Evolutionary conservation across 495 filamentous ascomycete genomes (phyloP).

Genomic region (Trichoderma gamsii): DNA sequence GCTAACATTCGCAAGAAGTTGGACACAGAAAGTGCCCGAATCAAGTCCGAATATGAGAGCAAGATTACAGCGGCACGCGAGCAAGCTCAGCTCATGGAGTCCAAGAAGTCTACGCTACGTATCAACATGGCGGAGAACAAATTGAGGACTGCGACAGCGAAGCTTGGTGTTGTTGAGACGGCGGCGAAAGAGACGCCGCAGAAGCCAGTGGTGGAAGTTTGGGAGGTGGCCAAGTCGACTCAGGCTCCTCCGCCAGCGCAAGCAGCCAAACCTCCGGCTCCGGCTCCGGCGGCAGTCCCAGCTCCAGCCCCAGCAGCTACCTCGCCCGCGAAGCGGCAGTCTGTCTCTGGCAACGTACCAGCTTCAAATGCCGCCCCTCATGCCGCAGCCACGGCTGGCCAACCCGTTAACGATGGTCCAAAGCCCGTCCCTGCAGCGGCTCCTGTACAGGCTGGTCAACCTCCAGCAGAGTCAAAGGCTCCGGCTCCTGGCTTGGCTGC

Average conservation of each 20-base stretch:
- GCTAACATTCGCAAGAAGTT: slow-evolving; percentile 60
- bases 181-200: slow-evolving; percentile 80
- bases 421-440: slow-evolving; percentile 19
- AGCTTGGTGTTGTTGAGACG: slow-evolving; percentile 69
- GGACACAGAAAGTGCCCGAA: slow-evolving; percentile 51
- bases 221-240: slow-evolving; percentile 46
- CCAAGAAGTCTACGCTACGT: slow-evolving; percentile 61
- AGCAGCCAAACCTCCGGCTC: not conserved
- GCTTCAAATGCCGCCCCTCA: not conserved
- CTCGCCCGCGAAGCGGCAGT: not conserved
- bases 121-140: slow-evolving; percentile 77
- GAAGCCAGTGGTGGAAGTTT: slow-evolving; percentile 75
- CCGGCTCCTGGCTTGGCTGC: not conserved
- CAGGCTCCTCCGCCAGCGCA: slow-evolving; percentile 11
- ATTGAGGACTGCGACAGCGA: slow-evolving; percentile 55
- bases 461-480: not conserved
- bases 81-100: slow-evolving; percentile 49
- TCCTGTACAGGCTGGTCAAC: slow-evolving; percentile 18
- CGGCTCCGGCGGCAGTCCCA: not conserved
- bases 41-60: slow-evolving; percentile 42
- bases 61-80: slow-evolving; percentile 46
- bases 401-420: not conserved
- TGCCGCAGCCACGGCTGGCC: not conserved
- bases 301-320: not conserved
- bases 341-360: not conserved